Percentiles rank a stretch among this genome's conserved stretches.
Evolutionary conservation across 148 eudicot species (phyloP).

Genomic region (Chenopodium formosanum): DNA sequence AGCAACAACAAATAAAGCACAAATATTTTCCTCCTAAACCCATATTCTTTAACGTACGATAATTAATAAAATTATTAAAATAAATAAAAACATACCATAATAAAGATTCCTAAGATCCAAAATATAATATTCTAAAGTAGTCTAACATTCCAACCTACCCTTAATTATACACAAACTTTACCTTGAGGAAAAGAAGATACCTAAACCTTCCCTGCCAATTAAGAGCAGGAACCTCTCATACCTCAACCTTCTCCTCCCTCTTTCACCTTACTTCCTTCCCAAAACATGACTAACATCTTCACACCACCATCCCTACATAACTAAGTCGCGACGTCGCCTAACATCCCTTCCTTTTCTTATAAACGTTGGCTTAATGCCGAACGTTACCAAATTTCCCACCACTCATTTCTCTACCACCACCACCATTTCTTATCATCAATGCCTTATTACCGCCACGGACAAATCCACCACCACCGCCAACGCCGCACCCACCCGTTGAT

Average conservation of each 20-base stretch:
- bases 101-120: conserved; percentile 20
- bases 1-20: neutral
- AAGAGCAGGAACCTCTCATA: conserved; percentile 40
- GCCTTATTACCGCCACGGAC: conserved; percentile 8
- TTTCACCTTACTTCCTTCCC: neutral
- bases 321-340: neutral
- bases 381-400: conserved; percentile 6
- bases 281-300: conserved; percentile 5
- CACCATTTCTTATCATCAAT: conserved; percentile 20
- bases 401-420: neutral
- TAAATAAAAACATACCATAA: neutral
- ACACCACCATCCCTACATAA: neutral
- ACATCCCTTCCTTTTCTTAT: neutral
- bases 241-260: neutral
- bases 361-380: conserved; percentile 31
- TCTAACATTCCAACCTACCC: neutral
- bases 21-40: neutral
- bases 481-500: conserved; percentile 48
- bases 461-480: neutral
- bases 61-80: neutral
- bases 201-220: conserved; percentile 63
- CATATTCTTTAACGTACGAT: neutral
- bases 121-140: conserved; percentile 14
- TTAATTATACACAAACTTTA: conserved; percentile 35
- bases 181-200: conserved; percentile 70